Conservation (phyloP, 805 yeast genomes). For the Suhomyces sp. region DNA sequence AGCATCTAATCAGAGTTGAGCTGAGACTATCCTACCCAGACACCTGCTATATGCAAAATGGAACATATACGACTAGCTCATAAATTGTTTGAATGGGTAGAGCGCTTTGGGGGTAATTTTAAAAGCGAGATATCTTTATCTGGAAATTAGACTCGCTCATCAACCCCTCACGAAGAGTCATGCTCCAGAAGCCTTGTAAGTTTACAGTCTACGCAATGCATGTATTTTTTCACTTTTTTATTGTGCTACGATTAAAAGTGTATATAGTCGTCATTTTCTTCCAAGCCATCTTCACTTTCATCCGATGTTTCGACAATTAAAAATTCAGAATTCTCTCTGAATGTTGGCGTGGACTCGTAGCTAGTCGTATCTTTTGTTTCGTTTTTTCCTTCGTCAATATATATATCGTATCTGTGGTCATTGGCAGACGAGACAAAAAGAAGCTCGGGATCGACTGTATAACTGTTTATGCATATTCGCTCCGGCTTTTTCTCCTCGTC, state of each 20-base stretch:
- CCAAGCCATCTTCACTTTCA: slow-evolving; percentile 19
- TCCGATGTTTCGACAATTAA: slow-evolving; percentile 13
- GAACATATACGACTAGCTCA: too few relatives aligned
- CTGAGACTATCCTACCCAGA: too few relatives aligned
- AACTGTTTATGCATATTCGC: slow-evolving; percentile 24
- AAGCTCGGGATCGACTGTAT: slow-evolving; percentile 29
- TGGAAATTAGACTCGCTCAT: too few relatives aligned
- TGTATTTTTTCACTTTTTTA: not conserved
- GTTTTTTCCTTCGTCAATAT: slow-evolving; percentile 16
- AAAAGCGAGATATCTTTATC: too few relatives aligned
- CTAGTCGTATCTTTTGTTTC: not conserved
- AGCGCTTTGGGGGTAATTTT: too few relatives aligned
- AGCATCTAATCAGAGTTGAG: too few relatives aligned
- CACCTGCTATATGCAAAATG: too few relatives aligned
- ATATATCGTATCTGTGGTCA: slow-evolving; percentile 22
- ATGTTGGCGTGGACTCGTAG: slow-evolving; percentile 2
- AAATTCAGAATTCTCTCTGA: slow-evolving; percentile 12
- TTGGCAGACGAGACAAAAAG: slow-evolving; percentile 17
- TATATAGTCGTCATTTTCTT: slow-evolving; percentile 24
- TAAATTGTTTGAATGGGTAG: too few relatives aligned
- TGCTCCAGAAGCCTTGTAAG: not conserved
- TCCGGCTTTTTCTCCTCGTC: slow-evolving; percentile 9
- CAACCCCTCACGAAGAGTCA: not conserved
- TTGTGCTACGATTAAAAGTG: slow-evolving; percentile 8
- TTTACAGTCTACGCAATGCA: not conserved